Evolutionary conservation across 805 yeast species (phyloP), one percentile per base, ranked within the genome.

Genomic region (Candida pini): DNA sequence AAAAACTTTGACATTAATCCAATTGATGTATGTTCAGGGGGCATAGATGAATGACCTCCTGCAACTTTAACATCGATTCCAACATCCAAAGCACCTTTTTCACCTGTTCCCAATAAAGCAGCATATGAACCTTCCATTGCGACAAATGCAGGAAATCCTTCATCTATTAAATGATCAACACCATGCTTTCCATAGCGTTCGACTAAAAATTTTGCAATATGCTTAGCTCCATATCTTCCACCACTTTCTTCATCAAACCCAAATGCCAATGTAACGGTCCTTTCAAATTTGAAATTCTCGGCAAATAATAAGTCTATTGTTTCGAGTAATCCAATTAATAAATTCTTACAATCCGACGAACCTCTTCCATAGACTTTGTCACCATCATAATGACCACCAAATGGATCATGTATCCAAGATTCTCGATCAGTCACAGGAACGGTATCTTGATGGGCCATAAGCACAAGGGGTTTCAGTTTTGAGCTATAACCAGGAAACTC

Each of bases 31-130:
- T 69, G 72, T 15, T 59, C 53, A 13, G 72, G 74, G 4, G 77
- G 76, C 14, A 69, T 53, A 0, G 72, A 65, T 0, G 75, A 68
- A 48, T 71, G 77, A 0, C 76, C 76, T 17, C 76, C 77, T 5
- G 69, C 70, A 6, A 71, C 63, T 29, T 45, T 60, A 24, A 71
- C 48, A 16, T 59, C 63, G 27, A 71, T 56, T n/a, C 51, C 41
- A 2, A 69, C 48, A 46, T 71, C 61, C 26, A 68, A 39, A 36
- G 64, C 59, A 0, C 77, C 77, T 49, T 71, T 71, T 44, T 71
- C 77, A 9, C 71, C 66, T 2, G 71, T 65, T 9, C 67, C 70
- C 2, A 72, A 71, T 17, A 64, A 40, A 3, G 73, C 63, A 42
- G 68, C 51, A n/a, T 62, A 60, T 6, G 58, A 48, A 6, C 68